These are phyloP conservation scores for Meredithiella fracta DNA, from an alignment of 2,329 filamentous ascomycete species.

Conservation along the genomic window DNA sequence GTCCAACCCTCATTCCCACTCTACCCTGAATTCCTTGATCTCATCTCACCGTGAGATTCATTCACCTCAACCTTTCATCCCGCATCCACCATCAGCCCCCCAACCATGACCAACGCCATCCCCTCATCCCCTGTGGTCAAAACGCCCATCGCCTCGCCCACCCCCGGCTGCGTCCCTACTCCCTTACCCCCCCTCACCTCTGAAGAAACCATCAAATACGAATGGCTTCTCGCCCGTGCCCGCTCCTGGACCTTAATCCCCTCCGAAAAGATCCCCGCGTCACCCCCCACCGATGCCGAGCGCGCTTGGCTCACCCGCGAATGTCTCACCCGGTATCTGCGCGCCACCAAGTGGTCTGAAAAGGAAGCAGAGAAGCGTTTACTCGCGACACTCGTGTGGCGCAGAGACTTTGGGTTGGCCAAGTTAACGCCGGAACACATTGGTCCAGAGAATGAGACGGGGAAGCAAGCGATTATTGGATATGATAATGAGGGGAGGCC, in stretches of 20 bases:
- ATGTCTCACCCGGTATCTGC: slow-evolving; percentile 80
- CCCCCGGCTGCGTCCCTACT: slow-evolving; percentile 39
- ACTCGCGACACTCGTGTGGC: slow-evolving; percentile 67
- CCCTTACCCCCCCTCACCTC: slow-evolving; percentile 45
- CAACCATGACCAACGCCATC: neutral
- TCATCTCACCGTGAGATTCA: neutral
- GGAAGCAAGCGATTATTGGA: slow-evolving; percentile 80
- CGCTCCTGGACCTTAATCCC: slow-evolving; percentile 30
- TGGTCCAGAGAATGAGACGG: slow-evolving; percentile 85
- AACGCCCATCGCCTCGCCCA: slow-evolving; percentile 43
- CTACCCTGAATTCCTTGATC: too few species aligned
- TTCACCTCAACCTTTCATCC: neutral
- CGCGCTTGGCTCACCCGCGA: slow-evolving; percentile 83
- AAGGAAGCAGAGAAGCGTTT: slow-evolving; percentile 64
- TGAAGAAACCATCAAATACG: slow-evolving; percentile 73
- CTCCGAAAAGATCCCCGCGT: slow-evolving; percentile 38
- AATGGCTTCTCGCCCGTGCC: slow-evolving; percentile 52
- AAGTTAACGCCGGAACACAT: slow-evolving; percentile 73
- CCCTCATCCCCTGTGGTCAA: slow-evolving; percentile 21
- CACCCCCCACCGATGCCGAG: slow-evolving; percentile 61
- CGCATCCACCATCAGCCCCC: too few species aligned
- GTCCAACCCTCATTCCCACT: too few species aligned
- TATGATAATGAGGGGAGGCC: slow-evolving; percentile 76
- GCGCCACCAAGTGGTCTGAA: slow-evolving; percentile 80
- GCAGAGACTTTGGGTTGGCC: slow-evolving; percentile 74